Evolutionary conservation across 2,329 filamentous ascomycete genomes (phyloP).

Genomic region (Alternaria novae-zelandiae): DNA sequence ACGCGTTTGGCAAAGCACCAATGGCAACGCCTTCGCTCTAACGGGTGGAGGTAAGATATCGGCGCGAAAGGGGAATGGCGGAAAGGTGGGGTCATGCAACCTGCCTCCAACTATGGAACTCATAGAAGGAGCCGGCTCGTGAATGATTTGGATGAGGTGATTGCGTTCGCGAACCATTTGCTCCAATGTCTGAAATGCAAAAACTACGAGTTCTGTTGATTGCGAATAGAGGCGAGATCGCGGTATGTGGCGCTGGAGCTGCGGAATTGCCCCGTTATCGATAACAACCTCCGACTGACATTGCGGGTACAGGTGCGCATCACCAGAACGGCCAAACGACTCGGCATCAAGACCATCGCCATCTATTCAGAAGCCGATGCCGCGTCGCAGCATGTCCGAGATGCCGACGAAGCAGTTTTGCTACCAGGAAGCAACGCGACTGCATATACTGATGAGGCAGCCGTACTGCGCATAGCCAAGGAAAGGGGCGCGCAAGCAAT

Average conservation of each 20-base stretch:
- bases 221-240: constrained; percentile 67
- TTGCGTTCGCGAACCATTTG: background rate
- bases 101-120: background rate
- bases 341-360: constrained; percentile 60
- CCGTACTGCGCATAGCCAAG: constrained; percentile 61
- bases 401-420: constrained; percentile 61
- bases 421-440: constrained; percentile 57
- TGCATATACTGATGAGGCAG: constrained; percentile 57
- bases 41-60: background rate
- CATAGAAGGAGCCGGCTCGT: background rate
- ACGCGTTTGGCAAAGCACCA: constrained; percentile 4
- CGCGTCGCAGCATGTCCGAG: constrained; percentile 60
- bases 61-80: constrained; percentile 5
- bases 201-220: constrained; percentile 61
- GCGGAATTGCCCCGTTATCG: background rate
- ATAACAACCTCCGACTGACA: constrained; percentile 15
- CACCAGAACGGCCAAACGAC: constrained; percentile 57
- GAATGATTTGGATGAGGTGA: background rate
- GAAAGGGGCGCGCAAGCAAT: constrained; percentile 61
- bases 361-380: constrained; percentile 66
- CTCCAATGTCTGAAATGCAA: constrained; percentile 39
- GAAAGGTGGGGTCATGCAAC: constrained; percentile 8
- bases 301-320: constrained; percentile 51
- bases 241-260: constrained; percentile 25
- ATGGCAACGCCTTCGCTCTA: constrained; percentile 8